Evolutionary conservation across 352 stramenopile species (phyloP).

Genomic region (Plasmopara viticola): DNA sequence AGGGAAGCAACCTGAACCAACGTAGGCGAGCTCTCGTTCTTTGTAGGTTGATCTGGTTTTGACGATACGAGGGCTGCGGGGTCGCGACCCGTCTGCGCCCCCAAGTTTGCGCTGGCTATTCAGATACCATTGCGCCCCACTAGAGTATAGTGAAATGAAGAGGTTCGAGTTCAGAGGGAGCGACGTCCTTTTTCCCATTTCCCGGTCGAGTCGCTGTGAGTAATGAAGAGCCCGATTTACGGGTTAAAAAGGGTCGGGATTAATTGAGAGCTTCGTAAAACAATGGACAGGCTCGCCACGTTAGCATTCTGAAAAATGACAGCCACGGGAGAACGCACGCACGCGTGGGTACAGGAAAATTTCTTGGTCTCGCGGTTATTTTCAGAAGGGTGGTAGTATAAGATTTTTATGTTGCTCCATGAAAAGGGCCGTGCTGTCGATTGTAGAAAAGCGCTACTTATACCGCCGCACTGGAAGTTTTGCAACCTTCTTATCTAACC

Average conservation of each 20-base stretch:
- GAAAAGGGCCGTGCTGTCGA: no score
- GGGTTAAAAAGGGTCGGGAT: neutral
- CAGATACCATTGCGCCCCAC: conserved; percentile 1
- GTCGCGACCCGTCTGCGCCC: conserved; percentile 10
- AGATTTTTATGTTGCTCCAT: no score
- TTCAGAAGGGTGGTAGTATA: no score
- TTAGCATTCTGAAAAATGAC: conserved; percentile 8
- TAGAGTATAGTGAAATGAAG: conserved; percentile 7
- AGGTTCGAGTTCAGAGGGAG: conserved; percentile 5
- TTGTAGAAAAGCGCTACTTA: no score
- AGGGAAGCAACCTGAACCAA: neutral
- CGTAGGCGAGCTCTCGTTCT: conserved; percentile 7
- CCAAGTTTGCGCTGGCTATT: conserved; percentile 12
- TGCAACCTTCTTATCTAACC: no score
- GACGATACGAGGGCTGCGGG: conserved; percentile 15
- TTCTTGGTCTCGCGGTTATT: neutral
- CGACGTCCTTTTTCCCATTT: neutral
- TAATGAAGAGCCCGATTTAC: neutral
- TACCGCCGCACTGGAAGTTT: no score
- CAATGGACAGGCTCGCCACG: conserved; percentile 20
- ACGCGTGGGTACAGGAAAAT: neutral
- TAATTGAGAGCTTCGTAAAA: neutral
- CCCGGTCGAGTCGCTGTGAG: neutral
- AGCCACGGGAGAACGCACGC: neutral
- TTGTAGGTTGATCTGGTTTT: conserved; percentile 24